Evolutionary conservation across 1,139 yeast genomes (phyloP), one percentile per base, ranked within the genome.

Genomic region (Suhomyces taliae): DNA sequence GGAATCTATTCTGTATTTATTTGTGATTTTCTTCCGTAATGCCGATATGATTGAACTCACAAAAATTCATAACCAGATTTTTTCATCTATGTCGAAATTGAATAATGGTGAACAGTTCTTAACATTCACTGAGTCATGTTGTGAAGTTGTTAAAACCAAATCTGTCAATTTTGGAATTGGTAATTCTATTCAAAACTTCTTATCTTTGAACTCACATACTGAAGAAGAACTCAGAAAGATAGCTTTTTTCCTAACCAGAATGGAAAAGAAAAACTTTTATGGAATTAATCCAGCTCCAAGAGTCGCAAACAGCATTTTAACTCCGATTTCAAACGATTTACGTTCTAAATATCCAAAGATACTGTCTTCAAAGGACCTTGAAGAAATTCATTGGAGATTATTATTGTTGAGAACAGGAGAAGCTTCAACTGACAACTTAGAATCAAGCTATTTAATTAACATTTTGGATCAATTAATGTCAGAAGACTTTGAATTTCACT

Each of bases 1-100:
- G 48, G 72, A 73, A 48, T 60, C 75, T 0, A 53, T 75, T 42
- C 62, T 69, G 10, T 78, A 74, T 53, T 62, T 80, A 38, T 69
- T 78, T 40, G 65, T 81, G 1, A 65, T 79, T 6, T 53, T 82
- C 10, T 62, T 84, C 45, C 81, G 91, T 71, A 87, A 87, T 57
- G 70, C 82, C 53, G 83, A 81, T 38, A 59, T 78, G n/a, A 69
- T 72, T 43, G 65, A 69, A 3, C 65, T 85, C 43, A 76, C 83
- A 2, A 77, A 72, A 52, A 64, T 62, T 44, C 84, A 83, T 57
- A 68, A 70, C 37, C 52, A 55, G n/a, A 56, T 81, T 24, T 69
- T 78, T 48, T 70, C 72, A 6, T 65, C 66, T 36, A 59, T 75
- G 43, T 49, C 62, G 33, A 51, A 54, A 1, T 55, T 68, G 12